A percentile compares a stretch with the other conserved stretches of the same genome.
These are phyloP conservation scores for Penicillium alfredii DNA, from an alignment of 495 filamentous ascomycete species.

Conservation along the genomic window DNA sequence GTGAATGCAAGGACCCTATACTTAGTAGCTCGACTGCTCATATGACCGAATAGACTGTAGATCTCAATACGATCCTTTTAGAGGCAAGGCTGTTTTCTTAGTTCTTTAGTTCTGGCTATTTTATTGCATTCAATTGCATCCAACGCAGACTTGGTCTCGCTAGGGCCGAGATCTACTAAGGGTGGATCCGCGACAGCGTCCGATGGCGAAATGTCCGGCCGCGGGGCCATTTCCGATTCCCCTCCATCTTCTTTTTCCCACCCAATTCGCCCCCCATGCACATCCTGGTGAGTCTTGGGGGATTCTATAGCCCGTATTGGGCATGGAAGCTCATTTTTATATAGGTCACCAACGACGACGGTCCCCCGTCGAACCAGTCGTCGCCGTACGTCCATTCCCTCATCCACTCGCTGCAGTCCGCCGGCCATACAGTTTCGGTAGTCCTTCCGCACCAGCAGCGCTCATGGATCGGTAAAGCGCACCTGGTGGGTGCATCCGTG, in stretches of 20 bases:
- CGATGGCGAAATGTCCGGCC: too few relatives aligned
- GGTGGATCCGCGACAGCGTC: too few relatives aligned
- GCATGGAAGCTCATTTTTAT: slow-evolving; percentile 32
- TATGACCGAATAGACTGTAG: too few relatives aligned
- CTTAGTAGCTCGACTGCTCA: too few relatives aligned
- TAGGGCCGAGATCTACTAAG: too few relatives aligned
- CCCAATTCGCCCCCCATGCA: slow-evolving; percentile 31
- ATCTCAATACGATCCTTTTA: too few relatives aligned
- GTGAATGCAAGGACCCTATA: too few relatives aligned
- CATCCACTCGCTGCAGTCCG: slow-evolving; percentile 66
- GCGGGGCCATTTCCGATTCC: slow-evolving; percentile 14
- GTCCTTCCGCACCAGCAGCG: slow-evolving; percentile 86
- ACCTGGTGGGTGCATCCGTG: slow-evolving; percentile 79
- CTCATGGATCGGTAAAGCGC: slow-evolving; percentile 97
- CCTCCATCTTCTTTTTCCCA: slow-evolving; percentile 13
- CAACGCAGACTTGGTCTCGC: too few relatives aligned
- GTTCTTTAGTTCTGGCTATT: too few relatives aligned
- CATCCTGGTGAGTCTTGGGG: slow-evolving; percentile 42
- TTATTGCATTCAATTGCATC: too few relatives aligned
- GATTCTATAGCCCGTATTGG: too few relatives aligned
- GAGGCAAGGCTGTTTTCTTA: too few relatives aligned
- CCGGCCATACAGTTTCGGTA: slow-evolving; percentile 80
- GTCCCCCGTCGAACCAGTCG: slow-evolving; percentile 82
- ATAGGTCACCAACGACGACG: slow-evolving; percentile 90
- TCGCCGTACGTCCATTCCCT: slow-evolving; percentile 91